A percentile compares a stretch with the other conserved stretches of the same genome.
phyloP scores from a whole-genome alignment of 176 grass and related monocot species.

The Zizania latifolia region DNA sequence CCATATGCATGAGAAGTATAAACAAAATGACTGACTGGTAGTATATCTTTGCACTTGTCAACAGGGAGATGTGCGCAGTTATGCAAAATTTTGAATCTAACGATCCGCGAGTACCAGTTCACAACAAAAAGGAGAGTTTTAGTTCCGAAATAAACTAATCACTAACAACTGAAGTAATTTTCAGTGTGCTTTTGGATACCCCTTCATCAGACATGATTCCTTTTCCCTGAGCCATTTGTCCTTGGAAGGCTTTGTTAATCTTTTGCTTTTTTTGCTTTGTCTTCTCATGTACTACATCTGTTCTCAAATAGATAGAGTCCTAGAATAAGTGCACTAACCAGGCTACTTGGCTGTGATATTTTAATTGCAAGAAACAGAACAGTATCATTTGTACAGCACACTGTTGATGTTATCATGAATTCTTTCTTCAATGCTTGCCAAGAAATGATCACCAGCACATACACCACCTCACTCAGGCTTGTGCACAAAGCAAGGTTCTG shows the following conservation, averaged over 20 bases:
- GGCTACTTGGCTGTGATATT: constrained; percentile 8
- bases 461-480: constrained; percentile 16
- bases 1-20: neutral
- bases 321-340: constrained; percentile 1
- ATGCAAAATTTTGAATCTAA: constrained; percentile 35
- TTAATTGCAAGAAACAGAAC: neutral
- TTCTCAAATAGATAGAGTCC: too few species aligned
- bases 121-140: constrained; percentile 12
- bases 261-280: neutral
- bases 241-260: neutral
- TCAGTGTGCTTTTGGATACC: neutral
- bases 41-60: neutral
- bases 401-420: neutral
- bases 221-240: neutral
- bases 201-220: neutral
- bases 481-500: constrained; percentile 38
- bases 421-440: too few species aligned
- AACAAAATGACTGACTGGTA: neutral
- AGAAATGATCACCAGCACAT: constrained; percentile 32
- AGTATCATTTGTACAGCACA: constrained; percentile 22
- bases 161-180: constrained; percentile 24
- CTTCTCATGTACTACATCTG: too few species aligned
- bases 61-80: constrained; percentile 24
- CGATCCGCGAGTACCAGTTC: neutral
- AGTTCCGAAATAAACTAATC: neutral